Percentiles rank a stretch among this genome's conserved stretches.
phyloP scores from a whole-genome alignment of 2,329 filamentous ascomycete genomes.

The Calonectria pseudoreteaudii region DNA sequence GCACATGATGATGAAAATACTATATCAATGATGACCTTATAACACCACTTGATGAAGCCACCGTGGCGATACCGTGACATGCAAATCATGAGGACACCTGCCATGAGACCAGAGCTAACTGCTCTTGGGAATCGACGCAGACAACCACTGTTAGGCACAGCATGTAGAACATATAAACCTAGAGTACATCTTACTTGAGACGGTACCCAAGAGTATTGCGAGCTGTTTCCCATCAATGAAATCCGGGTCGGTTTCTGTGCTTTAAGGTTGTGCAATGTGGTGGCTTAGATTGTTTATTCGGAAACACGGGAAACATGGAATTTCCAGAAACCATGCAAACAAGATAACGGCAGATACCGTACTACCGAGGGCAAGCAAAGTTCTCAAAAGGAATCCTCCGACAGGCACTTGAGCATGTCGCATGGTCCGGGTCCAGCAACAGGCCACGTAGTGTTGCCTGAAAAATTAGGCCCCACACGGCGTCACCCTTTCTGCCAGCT shows the following conservation, averaged over 20 bases:
- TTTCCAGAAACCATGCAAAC: neutral
- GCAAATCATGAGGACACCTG: neutral
- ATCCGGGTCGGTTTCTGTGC: neutral
- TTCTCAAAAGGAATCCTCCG: constrained; percentile 21
- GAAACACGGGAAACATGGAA: neutral
- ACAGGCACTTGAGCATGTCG: constrained; percentile 8
- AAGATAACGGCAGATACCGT: neutral
- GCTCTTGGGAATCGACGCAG: neutral
- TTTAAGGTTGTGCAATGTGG: neutral
- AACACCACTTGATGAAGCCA: constrained; percentile 5
- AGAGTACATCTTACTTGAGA: neutral
- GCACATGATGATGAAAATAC: constrained; percentile 39
- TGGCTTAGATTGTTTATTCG: neutral
- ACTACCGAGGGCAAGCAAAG: neutral
- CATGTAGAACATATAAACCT: neutral
- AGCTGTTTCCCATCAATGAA: neutral
- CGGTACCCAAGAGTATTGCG: neutral
- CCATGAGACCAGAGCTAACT: neutral
- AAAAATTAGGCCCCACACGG: constrained; percentile 35
- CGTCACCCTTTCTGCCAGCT: constrained; percentile 46
- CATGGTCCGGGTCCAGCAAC: constrained; percentile 35
- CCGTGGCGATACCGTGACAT: constrained; percentile 6
- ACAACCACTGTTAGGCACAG: neutral
- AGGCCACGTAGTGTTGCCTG: constrained; percentile 40
- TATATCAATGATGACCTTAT: constrained; percentile 42